Conservation (phyloP, 805 yeast genomes). For the Starmerella sirachaensis region DNA sequence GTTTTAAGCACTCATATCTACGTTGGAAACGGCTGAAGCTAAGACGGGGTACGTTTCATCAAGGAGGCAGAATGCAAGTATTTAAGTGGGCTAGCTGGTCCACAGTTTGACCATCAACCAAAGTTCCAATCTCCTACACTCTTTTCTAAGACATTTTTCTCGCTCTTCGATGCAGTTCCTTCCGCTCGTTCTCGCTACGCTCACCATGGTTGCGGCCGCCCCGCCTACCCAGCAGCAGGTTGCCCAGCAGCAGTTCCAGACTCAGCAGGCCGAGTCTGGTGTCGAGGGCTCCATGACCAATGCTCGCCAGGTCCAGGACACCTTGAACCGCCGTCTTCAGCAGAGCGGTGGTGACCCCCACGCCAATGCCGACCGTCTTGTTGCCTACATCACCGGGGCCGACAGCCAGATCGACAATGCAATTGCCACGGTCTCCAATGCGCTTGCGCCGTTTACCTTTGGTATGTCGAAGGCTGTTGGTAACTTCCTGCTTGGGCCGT, state of each 20-base stretch:
- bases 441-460: slow-evolving; percentile 10
- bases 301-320: slow-evolving; percentile 15
- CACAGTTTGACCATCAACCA: no score
- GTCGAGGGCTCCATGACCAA: slow-evolving; percentile 15
- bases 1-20: no score
- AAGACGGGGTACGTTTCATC: no score
- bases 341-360: slow-evolving; percentile 14
- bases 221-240: neutral
- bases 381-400: slow-evolving; percentile 25
- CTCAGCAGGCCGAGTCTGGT: slow-evolving; percentile 9
- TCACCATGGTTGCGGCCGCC: slow-evolving; percentile 2
- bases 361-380: slow-evolving; percentile 9
- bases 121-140: neutral
- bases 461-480: slow-evolving; percentile 17
- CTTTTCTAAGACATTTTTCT: neutral
- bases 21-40: no score
- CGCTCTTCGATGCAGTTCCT: slow-evolving; percentile 4
- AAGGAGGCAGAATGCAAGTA: no score
- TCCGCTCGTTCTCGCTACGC: slow-evolving; percentile 9
- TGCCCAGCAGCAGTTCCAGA: neutral
- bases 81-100: no score
- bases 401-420: slow-evolving; percentile 16
- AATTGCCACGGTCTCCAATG: slow-evolving; percentile 4
- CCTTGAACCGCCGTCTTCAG: slow-evolving; percentile 12
- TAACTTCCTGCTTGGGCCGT: slow-evolving; percentile 22